A percentile compares a stretch with the other conserved stretches of the same genome.
Evolutionary conservation across 2,329 filamentous ascomycete species (phyloP).

Genomic region (Penicillium nordicum): DNA sequence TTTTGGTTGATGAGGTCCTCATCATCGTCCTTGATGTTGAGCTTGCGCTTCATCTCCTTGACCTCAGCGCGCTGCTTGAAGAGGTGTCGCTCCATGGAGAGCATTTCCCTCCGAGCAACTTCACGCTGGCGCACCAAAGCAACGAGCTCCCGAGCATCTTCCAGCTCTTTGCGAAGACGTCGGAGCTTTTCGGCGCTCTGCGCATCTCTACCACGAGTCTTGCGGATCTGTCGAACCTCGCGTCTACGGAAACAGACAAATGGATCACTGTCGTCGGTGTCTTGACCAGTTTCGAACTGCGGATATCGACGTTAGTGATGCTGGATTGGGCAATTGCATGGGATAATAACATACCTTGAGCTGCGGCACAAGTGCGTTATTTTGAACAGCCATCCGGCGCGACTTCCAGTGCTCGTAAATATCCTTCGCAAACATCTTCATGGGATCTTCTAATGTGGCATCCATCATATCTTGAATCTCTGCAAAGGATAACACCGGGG

Average conservation of each 20-base stretch:
- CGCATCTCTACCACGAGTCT: conserved; percentile 88
- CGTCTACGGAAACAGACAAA: conserved; percentile 97
- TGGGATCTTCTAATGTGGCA: conserved; percentile 52
- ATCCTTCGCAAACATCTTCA: conserved; percentile 64
- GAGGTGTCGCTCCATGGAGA: conserved; percentile 70
- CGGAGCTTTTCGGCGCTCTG: conserved; percentile 94
- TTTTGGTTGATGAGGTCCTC: conserved; percentile 94
- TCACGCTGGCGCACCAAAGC: conserved; percentile 77
- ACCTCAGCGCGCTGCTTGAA: conserved; percentile 80
- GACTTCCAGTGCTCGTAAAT: conserved; percentile 89
- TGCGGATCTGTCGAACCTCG: conserved; percentile 89
- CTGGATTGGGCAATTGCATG: background rate
- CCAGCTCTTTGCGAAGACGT: conserved; percentile 83
- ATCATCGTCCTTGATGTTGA: conserved; percentile 87
- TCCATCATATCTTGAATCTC: conserved; percentile 70
- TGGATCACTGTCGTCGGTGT: conserved; percentile 92
- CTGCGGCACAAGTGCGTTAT: conserved; percentile 68
- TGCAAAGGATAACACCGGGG: conserved; percentile 70
- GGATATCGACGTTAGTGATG: conserved; percentile 14
- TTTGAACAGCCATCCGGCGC: conserved; percentile 63
- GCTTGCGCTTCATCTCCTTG: conserved; percentile 82
- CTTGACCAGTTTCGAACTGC: conserved; percentile 82
- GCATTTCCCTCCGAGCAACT: conserved; percentile 69
- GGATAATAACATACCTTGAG: conserved; percentile 59
- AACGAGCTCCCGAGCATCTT: conserved; percentile 80